phyloP scores from a whole-genome alignment of 805 yeast species.

The Isabelozyma heimii region DNA sequence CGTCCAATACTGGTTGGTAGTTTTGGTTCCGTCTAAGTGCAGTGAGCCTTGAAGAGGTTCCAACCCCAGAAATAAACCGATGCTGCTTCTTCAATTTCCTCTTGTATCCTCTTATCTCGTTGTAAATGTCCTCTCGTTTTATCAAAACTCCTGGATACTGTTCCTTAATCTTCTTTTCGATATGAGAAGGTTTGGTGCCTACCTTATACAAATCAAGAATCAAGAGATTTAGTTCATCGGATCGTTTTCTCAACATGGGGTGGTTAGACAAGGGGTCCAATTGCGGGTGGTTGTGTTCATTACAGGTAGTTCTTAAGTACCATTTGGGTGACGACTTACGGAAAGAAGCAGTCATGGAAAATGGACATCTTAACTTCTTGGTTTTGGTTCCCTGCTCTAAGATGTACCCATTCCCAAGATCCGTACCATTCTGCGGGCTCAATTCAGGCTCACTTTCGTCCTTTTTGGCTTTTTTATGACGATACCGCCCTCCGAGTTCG shows the following conservation, averaged over 20 bases:
- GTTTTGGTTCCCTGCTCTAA: constrained; percentile 43
- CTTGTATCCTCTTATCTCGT: constrained; percentile 55
- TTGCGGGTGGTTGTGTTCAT: constrained; percentile 59
- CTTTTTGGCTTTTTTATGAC: constrained; percentile 45
- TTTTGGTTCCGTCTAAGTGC: background rate
- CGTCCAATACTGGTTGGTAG: constrained; percentile 1
- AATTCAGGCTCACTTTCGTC: constrained; percentile 14
- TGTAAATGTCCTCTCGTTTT: constrained; percentile 57
- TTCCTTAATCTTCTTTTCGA: constrained; percentile 49
- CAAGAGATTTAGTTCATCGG: constrained; percentile 49
- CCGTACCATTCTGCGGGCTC: constrained; percentile 15
- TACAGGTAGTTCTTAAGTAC: constrained; percentile 52
- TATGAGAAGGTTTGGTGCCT: constrained; percentile 55
- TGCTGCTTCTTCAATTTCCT: constrained; percentile 45
- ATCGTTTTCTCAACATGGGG: constrained; percentile 55
- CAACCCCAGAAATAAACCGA: constrained; percentile 14
- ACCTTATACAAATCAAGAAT: constrained; percentile 51
- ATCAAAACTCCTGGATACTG: constrained; percentile 53
- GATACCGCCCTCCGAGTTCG: constrained; percentile 55
- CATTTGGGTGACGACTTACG: constrained; percentile 49
- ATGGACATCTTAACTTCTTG: constrained; percentile 55
- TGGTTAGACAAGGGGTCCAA: constrained; percentile 53
- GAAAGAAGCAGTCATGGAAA: constrained; percentile 56
- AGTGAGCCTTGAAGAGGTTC: background rate
- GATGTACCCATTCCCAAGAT: constrained; percentile 30